Percentiles rank a stretch among this genome's conserved stretches.
phyloP scores from a whole-genome alignment of 1,284 basidiomycete species.

The Malassezia furfur region DNA sequence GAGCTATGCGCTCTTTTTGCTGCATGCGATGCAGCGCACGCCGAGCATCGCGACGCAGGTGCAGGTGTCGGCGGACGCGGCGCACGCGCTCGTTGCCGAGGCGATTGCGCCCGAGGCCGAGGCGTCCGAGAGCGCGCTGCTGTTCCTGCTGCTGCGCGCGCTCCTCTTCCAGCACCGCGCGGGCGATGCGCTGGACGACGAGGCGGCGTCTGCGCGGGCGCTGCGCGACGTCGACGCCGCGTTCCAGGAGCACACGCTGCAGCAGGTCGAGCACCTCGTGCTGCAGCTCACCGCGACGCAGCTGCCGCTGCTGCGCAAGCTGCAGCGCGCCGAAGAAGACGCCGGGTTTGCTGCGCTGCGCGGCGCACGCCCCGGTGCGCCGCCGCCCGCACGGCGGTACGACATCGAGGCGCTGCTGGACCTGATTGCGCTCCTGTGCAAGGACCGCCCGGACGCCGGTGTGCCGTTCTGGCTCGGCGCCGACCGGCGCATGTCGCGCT shows the following conservation, averaged over 20 bases:
- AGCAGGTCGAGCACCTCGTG: slow-evolving; percentile 37
- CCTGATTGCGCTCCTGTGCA: slow-evolving; percentile 36
- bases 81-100: slow-evolving; percentile 21
- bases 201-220: slow-evolving; percentile 14
- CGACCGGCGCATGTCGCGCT: slow-evolving; percentile 50
- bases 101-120: slow-evolving; percentile 13
- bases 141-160: slow-evolving; percentile 56
- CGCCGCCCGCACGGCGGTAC: slow-evolving; percentile 28
- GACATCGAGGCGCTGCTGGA: slow-evolving; percentile 47
- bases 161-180: slow-evolving; percentile 56
- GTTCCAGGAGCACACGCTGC: slow-evolving; percentile 42
- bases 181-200: slow-evolving; percentile 37
- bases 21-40: slow-evolving; percentile 30
- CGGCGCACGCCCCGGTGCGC: slow-evolving; percentile 25
- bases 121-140: slow-evolving; percentile 54
- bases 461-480: slow-evolving; percentile 38
- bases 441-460: slow-evolving; percentile 33
- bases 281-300: slow-evolving; percentile 28
- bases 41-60: slow-evolving; percentile 32
- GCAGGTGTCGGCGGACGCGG: slow-evolving; percentile 27
- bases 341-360: slow-evolving; percentile 34
- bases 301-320: slow-evolving; percentile 39
- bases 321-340: slow-evolving; percentile 46
- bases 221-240: slow-evolving; percentile 27
- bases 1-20: slow-evolving; percentile 67